Conservation (phyloP, 179 eudicot genomes). For the Beta corolliflora region DNA sequence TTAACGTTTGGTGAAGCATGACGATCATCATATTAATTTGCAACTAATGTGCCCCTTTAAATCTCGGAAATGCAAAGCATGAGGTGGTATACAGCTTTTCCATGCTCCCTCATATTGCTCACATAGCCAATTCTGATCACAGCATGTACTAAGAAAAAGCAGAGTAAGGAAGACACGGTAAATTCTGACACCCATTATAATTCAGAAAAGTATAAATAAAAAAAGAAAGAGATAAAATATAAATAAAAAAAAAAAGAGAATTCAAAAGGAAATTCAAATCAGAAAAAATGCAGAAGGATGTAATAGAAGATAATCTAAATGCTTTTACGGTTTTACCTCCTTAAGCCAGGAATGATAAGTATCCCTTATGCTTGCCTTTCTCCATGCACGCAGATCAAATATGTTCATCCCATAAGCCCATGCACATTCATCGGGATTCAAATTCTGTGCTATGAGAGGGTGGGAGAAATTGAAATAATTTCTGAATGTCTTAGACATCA, state of each 20-base stretch:
- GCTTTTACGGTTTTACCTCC: conserved; percentile 52
- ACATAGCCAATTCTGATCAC: background rate
- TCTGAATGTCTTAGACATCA: conserved; percentile 89
- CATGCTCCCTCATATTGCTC: background rate
- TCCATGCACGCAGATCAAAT: conserved; percentile 91
- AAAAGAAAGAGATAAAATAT: background rate
- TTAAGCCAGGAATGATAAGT: conserved; percentile 96
- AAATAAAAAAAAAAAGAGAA: background rate
- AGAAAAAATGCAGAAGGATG: background rate
- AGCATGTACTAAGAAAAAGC: background rate
- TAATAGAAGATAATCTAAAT: background rate
- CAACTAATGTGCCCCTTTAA: background rate
- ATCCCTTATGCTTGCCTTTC: conserved; percentile 79
- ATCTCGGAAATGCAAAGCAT: background rate
- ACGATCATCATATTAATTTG: background rate
- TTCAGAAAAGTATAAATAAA: background rate
- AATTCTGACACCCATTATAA: background rate
- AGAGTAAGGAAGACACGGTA: background rate
- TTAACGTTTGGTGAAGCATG: background rate
- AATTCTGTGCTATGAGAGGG: conserved; percentile 71
- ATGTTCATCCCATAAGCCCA: conserved; percentile 99
- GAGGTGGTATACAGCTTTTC: background rate
- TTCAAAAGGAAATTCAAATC: background rate
- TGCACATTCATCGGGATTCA: conserved; percentile 93
- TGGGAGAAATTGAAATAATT: conserved; percentile 96